Conservation (phyloP, 2,329 filamentous ascomycete genomes). For the Cladosporium sp. region DNA sequence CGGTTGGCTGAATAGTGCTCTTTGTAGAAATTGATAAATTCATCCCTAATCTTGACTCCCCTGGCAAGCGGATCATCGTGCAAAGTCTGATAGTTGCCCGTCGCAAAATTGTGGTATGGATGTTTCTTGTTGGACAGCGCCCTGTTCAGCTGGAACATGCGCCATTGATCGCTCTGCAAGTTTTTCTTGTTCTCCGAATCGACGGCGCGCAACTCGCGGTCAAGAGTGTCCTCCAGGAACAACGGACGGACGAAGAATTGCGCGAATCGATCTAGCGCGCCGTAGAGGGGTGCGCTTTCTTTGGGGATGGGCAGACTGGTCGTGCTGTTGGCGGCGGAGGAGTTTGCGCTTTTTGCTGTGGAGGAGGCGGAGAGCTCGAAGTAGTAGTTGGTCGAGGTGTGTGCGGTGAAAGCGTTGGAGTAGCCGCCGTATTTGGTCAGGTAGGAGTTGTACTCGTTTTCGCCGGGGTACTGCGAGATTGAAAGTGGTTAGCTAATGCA, state of each 20-base stretch:
- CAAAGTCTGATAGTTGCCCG: slow-evolving; percentile 80
- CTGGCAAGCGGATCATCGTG: slow-evolving; percentile 75
- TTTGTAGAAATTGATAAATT: slow-evolving; percentile 89
- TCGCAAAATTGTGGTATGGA: slow-evolving; percentile 88
- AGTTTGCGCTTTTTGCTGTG: slow-evolving; percentile 47
- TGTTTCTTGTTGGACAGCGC: slow-evolving; percentile 82
- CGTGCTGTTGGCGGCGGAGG: slow-evolving; percentile 35
- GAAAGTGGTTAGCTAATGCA: slow-evolving; percentile 3
- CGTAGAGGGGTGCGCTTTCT: slow-evolving; percentile 62
- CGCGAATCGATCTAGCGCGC: slow-evolving; percentile 83
- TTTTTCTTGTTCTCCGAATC: slow-evolving; percentile 99
- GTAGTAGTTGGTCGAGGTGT: slow-evolving; percentile 95
- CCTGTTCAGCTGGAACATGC: slow-evolving; percentile 82
- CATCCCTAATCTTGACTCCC: slow-evolving; percentile 79
- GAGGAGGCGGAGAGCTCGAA: slow-evolving; percentile 89
- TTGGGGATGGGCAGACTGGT: slow-evolving; percentile 34
- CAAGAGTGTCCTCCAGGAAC: slow-evolving; percentile 78
- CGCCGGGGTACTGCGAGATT: slow-evolving; percentile 70
- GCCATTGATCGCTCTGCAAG: slow-evolving; percentile 83
- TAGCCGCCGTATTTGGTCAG: slow-evolving; percentile 83
- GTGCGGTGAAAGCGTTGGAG: slow-evolving; percentile 91
- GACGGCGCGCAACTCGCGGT: slow-evolving; percentile 82
- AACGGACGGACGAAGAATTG: slow-evolving; percentile 90
- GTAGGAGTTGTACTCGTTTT: slow-evolving; percentile 95
- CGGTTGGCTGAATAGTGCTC: slow-evolving; percentile 88